Evolutionary conservation across 306 rosid genomes (phyloP), one percentile per base, ranked within the genome.

Genomic region (Pyrus betulifolia): DNA sequence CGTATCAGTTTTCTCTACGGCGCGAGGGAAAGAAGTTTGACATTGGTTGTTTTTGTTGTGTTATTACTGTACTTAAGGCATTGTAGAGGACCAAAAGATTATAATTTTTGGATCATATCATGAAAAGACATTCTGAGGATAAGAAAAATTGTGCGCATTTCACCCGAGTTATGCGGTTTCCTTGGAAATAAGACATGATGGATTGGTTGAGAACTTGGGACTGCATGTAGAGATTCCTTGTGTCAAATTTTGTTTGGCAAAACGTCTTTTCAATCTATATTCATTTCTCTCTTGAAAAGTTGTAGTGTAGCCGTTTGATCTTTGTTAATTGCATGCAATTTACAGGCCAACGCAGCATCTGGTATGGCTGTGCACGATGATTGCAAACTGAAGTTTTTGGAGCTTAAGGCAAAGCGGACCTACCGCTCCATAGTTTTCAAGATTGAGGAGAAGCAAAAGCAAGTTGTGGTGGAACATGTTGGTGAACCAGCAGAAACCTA

Each of bases 391-490:
- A 92, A 81, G 85, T 92, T 92, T 82, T 51, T 88, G 85, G 96
- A 87, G 84, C 91, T 92, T 38, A 92, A 92, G 81, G 91, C 97
- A 0, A 92, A 92, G 80, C 88, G 97, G 81, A 88, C 96, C 30
- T 74, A 86, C 54, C 86, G 97, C 59, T 92, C 84, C 80, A 88
- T 92, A 22, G 80, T 92, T 78, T 92, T 8, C 69, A 92, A 92
- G 84, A 92, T 92, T 51, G 97, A 92, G 85, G 97, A 90, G 91
- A 88, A 90, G 88, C 95, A 86, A 82, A 92, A 92, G 87, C 87
- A 89, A 85, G 93, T 92, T 81, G 83, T 92, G 67, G 96, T 92
- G 62, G 97, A 92, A 86, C 84, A 86, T 81, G 74, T 87, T 81
- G 97, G 97, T 13, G 97, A 90, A 57, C 97, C 93, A 38, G 77